A percentile compares a stretch with the other conserved stretches of the same genome.
Evolutionary conservation across 495 filamentous ascomycete species (phyloP).

Genomic region (Astrocystis sublimbata): DNA sequence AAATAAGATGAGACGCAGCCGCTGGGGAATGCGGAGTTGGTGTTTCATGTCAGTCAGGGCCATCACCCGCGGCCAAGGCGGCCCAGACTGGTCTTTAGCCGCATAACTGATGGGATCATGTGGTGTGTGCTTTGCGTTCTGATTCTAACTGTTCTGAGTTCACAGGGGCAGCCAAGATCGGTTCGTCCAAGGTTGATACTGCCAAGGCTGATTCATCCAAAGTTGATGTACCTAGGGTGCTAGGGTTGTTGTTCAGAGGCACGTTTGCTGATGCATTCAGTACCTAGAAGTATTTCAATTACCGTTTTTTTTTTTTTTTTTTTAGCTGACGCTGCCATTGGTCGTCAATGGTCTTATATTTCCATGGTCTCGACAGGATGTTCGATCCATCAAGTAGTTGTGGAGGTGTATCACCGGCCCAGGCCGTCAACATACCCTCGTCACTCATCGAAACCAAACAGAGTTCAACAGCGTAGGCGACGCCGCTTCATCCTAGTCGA

Average conservation of each 20-base stretch:
- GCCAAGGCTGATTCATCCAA: too few species aligned
- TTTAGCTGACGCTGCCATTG: background rate
- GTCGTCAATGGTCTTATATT: background rate
- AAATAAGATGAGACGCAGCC: conserved; percentile 9
- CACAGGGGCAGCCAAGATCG: background rate
- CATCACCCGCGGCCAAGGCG: background rate
- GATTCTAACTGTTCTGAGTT: background rate
- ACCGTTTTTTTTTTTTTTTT: background rate
- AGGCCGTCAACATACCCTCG: background rate
- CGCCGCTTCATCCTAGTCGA: background rate
- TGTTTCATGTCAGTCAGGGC: conserved; percentile 6
- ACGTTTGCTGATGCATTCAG: too few species aligned
- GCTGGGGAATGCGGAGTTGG: conserved; percentile 1
- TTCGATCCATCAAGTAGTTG: too few species aligned
- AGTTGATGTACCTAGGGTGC: too few species aligned
- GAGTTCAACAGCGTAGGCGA: background rate
- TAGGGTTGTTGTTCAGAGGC: too few species aligned
- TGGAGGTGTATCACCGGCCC: background rate
- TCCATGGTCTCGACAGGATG: too few species aligned
- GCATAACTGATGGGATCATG: background rate
- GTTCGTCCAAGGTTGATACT: background rate
- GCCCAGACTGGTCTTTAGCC: conserved; percentile 3
- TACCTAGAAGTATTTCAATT: too few species aligned
- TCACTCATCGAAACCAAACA: background rate
- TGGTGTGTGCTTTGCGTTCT: background rate